phyloP scores from a whole-genome alignment of 192 early-diverging fungal species.

The Dispira parvispora region DNA sequence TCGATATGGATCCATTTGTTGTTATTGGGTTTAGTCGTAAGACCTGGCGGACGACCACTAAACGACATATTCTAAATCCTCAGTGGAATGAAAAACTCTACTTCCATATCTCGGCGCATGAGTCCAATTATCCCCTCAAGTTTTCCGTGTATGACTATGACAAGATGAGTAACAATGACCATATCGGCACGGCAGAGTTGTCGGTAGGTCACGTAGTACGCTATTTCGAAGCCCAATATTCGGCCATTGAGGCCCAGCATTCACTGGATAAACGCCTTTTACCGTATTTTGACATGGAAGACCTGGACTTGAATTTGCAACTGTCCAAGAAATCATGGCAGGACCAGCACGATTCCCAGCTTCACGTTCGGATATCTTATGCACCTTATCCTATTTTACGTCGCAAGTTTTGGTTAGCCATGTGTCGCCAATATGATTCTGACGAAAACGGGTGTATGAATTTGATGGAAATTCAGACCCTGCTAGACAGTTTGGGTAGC shows the following conservation, averaged over 20 bases:
- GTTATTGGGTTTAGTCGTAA: slow-evolving; percentile 47
- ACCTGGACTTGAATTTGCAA: slow-evolving; percentile 20
- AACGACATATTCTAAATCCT: slow-evolving; percentile 51
- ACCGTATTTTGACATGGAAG: slow-evolving; percentile 23
- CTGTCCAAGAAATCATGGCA: slow-evolving; percentile 21
- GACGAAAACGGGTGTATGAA: slow-evolving; percentile 44
- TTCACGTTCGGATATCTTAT: slow-evolving; percentile 42
- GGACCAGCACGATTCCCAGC: slow-evolving; percentile 21
- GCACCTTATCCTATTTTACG: slow-evolving; percentile 44
- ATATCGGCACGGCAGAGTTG: slow-evolving; percentile 32
- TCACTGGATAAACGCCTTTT: neutral
- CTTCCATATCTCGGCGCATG: slow-evolving; percentile 30
- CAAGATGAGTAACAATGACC: slow-evolving; percentile 48
- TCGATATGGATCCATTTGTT: slow-evolving; percentile 73
- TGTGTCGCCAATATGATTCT: slow-evolving; percentile 39
- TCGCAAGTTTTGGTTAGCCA: slow-evolving; percentile 50
- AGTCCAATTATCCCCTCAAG: slow-evolving; percentile 27
- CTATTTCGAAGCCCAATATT: slow-evolving; percentile 14
- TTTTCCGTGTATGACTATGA: slow-evolving; percentile 61
- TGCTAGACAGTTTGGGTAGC: slow-evolving; percentile 54
- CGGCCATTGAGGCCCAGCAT: neutral
- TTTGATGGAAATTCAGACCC: slow-evolving; percentile 39
- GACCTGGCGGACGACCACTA: slow-evolving; percentile 47
- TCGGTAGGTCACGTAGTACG: slow-evolving; percentile 33
- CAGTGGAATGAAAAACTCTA: slow-evolving; percentile 59